These are phyloP conservation scores for Atkinsonella hypoxylon DNA, from an alignment of 2,329 filamentous ascomycete species.

Conservation along the genomic window DNA sequence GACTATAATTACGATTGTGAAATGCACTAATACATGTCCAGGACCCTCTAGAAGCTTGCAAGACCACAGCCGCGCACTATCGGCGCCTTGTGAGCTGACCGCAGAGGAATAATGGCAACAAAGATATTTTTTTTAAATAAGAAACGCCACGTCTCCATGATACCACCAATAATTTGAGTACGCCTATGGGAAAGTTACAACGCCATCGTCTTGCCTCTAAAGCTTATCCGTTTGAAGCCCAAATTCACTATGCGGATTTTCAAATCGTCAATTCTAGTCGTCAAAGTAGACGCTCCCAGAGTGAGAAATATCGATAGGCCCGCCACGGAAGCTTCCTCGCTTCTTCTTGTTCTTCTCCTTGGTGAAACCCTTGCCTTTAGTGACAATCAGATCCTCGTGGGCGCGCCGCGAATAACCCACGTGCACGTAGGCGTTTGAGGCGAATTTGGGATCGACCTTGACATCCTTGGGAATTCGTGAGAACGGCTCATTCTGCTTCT, in stretches of 20 bases:
- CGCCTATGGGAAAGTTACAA: neutral
- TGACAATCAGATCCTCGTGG: constrained; percentile 77
- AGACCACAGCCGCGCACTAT: neutral
- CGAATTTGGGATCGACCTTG: constrained; percentile 54
- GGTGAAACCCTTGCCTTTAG: constrained; percentile 92
- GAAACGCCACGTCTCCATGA: neutral
- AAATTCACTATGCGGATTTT: neutral
- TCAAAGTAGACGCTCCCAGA: constrained; percentile 93
- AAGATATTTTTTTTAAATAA: neutral
- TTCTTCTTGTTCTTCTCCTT: constrained; percentile 99
- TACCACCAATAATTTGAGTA: neutral
- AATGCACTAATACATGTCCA: neutral
- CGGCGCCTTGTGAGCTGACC: neutral
- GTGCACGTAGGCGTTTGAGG: constrained; percentile 69
- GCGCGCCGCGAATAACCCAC: constrained; percentile 86
- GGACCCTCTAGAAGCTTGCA: neutral
- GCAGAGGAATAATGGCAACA: neutral
- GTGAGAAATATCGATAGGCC: constrained; percentile 68
- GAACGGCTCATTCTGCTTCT: constrained; percentile 56
- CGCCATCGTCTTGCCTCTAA: neutral
- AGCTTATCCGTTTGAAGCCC: neutral
- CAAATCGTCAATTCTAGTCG: constrained; percentile 40
- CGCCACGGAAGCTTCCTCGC: constrained; percentile 80
- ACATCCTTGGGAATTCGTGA: constrained; percentile 63
- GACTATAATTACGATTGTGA: neutral